Base-by-base conservation (phyloP, 192 early-diverging fungal genomes). In the Mortierella hygrophila region DNA sequence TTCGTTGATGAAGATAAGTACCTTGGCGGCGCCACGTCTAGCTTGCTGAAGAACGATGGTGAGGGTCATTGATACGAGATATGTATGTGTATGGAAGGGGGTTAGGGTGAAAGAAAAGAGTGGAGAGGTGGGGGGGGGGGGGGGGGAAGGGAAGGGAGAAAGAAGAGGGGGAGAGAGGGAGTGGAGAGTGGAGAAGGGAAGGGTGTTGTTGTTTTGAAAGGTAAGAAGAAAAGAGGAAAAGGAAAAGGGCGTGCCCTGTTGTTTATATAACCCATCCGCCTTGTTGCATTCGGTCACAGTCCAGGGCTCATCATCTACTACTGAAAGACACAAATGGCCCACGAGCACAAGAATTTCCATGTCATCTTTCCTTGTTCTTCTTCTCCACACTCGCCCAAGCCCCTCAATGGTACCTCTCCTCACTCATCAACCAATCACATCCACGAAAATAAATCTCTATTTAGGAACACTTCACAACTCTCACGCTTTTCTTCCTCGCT, bases 41-140 rank as follows among this genome's bases (percentile, higher is more conserved):
- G 83, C 78, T n/a, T 80, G 83, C 38, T 80, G 83, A 40, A 85
- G 74, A 70, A 85, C 44, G 52, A 85, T 75, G n/a, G 83, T 76
- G 68, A 85, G 57, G 74, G 77, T 79, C 83, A 85, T 85, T 73
- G 82, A 44, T 23, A 75, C 68, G 74, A 44, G 13, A 46, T 18
- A 80, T 35, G 35, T 29, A 49, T 40, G 4, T 4, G n/a, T 21
- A 18, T 11, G 63, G 46, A 60, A 46, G n/a, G 81, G 23, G 44
- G 71, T 21, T 29, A 32, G 23, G 44, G 32, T 40, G 21, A 46
- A 37, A 37, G 42, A 37, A 35, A 52, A 41, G 68, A 15, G 32
- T 26, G 52, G 16, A 47, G n/a, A 69, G 35, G 32, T 0, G 37
- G 26, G 6, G 20, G 35, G 35, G 1, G 35, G 32, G 0, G 37